Evolutionary conservation across 129 eudicot species (phyloP).

Genomic region (Dittrichia graveolens): DNA sequence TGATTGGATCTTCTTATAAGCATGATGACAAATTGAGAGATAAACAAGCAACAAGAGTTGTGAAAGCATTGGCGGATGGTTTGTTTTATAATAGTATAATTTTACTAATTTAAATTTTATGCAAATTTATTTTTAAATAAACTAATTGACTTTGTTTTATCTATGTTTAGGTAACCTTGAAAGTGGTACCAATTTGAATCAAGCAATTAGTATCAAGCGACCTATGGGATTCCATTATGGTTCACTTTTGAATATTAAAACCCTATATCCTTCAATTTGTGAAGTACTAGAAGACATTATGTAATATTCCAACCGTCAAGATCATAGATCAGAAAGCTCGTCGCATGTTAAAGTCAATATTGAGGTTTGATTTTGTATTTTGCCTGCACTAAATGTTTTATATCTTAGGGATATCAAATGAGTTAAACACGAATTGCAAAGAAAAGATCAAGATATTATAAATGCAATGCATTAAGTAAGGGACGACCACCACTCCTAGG

Average conservation of each 20-base stretch:
- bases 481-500: neutral
- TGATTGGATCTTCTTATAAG: neutral
- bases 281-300: too few relatives aligned
- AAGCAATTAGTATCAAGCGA: neutral
- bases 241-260: neutral
- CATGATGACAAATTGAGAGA: neutral
- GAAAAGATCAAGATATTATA: conserved; percentile 7
- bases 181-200: neutral
- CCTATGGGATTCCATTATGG: neutral
- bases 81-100: too few relatives aligned
- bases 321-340: neutral
- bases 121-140: too few relatives aligned
- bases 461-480: conserved; percentile 8
- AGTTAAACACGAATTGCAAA: neutral
- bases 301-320: neutral
- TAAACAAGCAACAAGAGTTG: neutral
- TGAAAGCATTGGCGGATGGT: neutral
- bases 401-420: neutral
- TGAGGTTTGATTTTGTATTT: neutral
- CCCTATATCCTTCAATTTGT: too few relatives aligned
- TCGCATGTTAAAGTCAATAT: neutral
- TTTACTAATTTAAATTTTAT: too few relatives aligned
- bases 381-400: conserved; percentile 7
- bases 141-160: too few relatives aligned
- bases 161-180: too few relatives aligned